phyloP scores from a whole-genome alignment of 2,329 filamentous ascomycete genomes.

The Diaporthe caulivora region DNA sequence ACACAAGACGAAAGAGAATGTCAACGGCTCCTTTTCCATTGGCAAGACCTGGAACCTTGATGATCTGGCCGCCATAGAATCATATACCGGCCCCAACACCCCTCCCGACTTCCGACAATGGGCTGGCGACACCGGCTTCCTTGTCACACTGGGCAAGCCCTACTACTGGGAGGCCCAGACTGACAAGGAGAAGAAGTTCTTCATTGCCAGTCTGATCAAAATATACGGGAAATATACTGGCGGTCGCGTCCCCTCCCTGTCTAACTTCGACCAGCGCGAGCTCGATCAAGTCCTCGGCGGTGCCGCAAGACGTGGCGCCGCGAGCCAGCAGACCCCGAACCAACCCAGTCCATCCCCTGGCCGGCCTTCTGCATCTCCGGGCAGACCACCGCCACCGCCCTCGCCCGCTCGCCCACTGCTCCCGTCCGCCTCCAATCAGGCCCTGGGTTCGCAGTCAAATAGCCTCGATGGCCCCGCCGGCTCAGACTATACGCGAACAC shows the following conservation, averaged over 20 bases:
- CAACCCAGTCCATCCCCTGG: constrained; percentile 37
- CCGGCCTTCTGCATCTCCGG: constrained; percentile 33
- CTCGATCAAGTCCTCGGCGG: constrained; percentile 79
- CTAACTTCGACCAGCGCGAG: constrained; percentile 86
- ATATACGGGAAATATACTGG: constrained; percentile 97
- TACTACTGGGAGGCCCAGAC: constrained; percentile 98
- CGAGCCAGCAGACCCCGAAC: constrained; percentile 45
- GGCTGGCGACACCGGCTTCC: constrained; percentile 87
- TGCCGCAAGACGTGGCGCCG: constrained; percentile 55
- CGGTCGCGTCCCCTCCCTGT: constrained; percentile 81
- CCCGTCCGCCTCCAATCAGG: constrained; percentile 29
- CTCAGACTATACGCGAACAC: constrained; percentile 40
- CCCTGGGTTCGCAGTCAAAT: constrained; percentile 33
- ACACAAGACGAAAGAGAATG: constrained; percentile 97
- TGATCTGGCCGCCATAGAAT: constrained; percentile 86
- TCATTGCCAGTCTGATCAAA: constrained; percentile 95
- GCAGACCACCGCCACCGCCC: constrained; percentile 46
- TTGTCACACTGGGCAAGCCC: constrained; percentile 89
- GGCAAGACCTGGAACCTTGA: constrained; percentile 99
- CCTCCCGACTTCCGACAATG: constrained; percentile 75
- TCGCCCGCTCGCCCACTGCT: constrained; percentile 41
- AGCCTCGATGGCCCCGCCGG: constrained; percentile 48
- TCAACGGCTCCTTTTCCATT: constrained; percentile 94
- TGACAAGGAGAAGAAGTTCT: constrained; percentile 98
- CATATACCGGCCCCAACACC: constrained; percentile 75